Evolutionary conservation across 1,284 basidiomycete genomes (phyloP), one percentile per base, ranked within the genome.

Genomic region (Irpex lacteus): DNA sequence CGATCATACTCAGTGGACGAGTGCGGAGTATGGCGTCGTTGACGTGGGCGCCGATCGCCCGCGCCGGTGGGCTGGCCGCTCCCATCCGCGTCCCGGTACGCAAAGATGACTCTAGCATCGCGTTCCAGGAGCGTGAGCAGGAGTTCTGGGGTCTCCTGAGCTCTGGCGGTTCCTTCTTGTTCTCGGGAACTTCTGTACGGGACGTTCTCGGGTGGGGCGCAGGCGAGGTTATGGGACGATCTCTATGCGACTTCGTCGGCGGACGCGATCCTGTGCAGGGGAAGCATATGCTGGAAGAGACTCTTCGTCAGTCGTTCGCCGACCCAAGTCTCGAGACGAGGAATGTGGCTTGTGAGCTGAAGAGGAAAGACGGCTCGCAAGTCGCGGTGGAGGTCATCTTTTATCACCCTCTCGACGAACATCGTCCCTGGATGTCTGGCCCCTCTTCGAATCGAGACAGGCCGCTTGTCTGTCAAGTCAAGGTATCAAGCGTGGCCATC

Each of bases 1-100:
- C 93, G 2, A 94, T 97, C 70, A 87, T 97, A 53, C 81, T 96
- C 19, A 88, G 86, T 64, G 95, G 90, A 0, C 81, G 95, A 5
- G 83, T 87, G 34, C 80, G 89, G 57, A 82, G 84, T 67, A 88
- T 95, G 79, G 85, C 87, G 13, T 76, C 72, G 8, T 75, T 95
- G 55, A 76, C 75, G 1, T 95, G 92, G 92, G 80, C 78, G 5
- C 75, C 76, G 44, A 73, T 92, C 44, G 74, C 77, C 2, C 71
- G 74, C 32, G 81, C 81, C 11, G 85, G 86, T 18, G 85, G 85
- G 6, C 65, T 87, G 40, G 70, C 68, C 18, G 54, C 68, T 32
- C 63, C 67, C 37, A 11, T 18, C 44, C 52, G 50, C 55, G n/a
- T 53, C 57, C 21, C 4, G 56, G 4, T 52, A 4, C 57, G 49